Base-by-base conservation (phyloP, 2,329 filamentous ascomycete genomes). In the Phialocephala subalpina region DNA sequence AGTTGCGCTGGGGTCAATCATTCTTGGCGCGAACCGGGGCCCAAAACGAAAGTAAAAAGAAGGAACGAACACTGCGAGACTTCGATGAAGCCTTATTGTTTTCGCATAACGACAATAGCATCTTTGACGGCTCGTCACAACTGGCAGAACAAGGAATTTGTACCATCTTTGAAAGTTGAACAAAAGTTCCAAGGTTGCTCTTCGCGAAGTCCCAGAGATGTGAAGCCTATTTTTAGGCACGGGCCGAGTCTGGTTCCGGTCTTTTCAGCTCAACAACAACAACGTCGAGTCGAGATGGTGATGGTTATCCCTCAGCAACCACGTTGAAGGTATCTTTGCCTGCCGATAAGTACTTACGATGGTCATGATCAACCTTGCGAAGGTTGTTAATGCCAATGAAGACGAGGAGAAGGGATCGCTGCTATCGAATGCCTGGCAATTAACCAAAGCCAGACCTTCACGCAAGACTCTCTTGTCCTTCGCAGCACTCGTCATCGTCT, bases 331-430 rank as follows among this genome's bases (percentile, higher is more conserved):
- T 27, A 55, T 56, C 52, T 56, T 35, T n/a, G 16, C 52, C 27
- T 35, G 25, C 33, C 29, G n/a, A 3, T 36, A 11, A 16, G 55
- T 57, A 18, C n/a, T 11, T 2, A 60, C 16, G 11, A 64, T 60
- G 56, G 35, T 47, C 56, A 64, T 8, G 16, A 64, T 64, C 18
- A 47, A 56, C 27, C 42, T 64, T 4, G 56, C 47, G 22, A 60
- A 33, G 35, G 56, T 64, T 8, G 25, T 56, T 27, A 56, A 56
- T 35, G 14, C 3, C 1, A 47, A 58, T 25, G 55, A 42, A 14
- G 20, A 29, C 14, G 53, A 60, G 35, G 62, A 60, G 36, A 64
- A 47, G 45, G 40, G 45, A 18, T 58, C 40, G 49, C 33, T 63
- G 29, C 29, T 63, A 1, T 42, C 42, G 9, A 40, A 20, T 20